Conservation (phyloP, 2,329 filamentous ascomycete genomes). For the Ilyonectria sp. region DNA sequence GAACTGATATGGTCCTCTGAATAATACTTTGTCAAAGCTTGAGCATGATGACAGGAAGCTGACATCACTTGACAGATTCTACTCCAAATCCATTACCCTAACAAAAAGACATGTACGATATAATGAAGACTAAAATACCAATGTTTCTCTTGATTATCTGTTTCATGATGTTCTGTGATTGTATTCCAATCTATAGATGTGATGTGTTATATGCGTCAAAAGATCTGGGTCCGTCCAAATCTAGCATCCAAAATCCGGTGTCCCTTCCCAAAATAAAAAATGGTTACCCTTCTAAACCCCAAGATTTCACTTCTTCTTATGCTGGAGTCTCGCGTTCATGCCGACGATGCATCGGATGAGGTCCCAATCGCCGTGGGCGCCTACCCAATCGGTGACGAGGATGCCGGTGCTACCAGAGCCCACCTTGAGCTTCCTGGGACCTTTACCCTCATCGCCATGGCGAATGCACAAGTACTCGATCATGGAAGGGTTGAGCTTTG, state of each 20-base stretch:
- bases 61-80: slow-evolving; percentile 18
- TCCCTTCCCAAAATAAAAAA: background rate
- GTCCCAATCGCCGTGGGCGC: slow-evolving; percentile 90
- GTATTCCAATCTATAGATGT: background rate
- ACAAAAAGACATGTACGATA: background rate
- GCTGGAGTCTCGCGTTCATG: slow-evolving; percentile 83
- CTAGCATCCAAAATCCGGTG: slow-evolving; percentile 13
- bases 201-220: background rate
- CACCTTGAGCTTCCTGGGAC: slow-evolving; percentile 64
- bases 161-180: slow-evolving; percentile 13
- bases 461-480: slow-evolving; percentile 73
- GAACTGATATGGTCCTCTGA: slow-evolving; percentile 64
- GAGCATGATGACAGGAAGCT: slow-evolving; percentile 5
- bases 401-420: slow-evolving; percentile 87
- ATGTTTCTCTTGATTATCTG: background rate
- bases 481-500: slow-evolving; percentile 85
- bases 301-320: slow-evolving; percentile 49
- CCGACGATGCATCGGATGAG: slow-evolving; percentile 88
- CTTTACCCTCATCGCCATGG: slow-evolving; percentile 68
- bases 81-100: too few relatives aligned
- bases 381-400: slow-evolving; percentile 95
- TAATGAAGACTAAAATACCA: background rate
- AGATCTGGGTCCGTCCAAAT: background rate
- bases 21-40: slow-evolving; percentile 18
- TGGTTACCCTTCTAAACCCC: background rate